Evolutionary conservation across 106 monocot species (phyloP).

Genomic region (Platanthera zijinensis): DNA sequence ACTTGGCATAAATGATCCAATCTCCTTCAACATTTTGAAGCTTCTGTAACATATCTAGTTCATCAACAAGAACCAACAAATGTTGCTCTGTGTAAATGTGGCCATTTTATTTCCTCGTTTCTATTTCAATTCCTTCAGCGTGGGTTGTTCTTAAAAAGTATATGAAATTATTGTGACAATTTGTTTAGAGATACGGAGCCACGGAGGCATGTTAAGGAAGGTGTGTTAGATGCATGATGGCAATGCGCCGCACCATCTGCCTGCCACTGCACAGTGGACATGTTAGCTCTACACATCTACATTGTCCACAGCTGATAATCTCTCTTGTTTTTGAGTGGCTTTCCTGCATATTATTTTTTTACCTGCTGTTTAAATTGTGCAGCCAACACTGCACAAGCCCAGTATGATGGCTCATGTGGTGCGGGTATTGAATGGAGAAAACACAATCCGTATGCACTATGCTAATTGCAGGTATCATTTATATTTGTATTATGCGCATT

Average conservation of each 20-base stretch:
- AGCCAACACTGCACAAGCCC: conserved; percentile 99
- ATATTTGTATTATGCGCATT: neutral
- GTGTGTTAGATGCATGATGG: too few species aligned
- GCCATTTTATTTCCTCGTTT: neutral
- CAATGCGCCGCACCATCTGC: too few species aligned
- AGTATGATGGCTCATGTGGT: conserved; percentile 97
- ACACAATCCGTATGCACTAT: conserved; percentile 96
- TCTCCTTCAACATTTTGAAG: neutral
- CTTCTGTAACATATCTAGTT: neutral
- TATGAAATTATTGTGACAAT: neutral
- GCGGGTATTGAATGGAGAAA: conserved; percentile 78
- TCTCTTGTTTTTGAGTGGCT: neutral
- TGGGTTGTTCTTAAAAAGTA: neutral
- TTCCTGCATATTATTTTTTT: neutral
- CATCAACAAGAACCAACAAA: neutral
- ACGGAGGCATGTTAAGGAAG: too few species aligned
- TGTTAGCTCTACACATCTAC: too few species aligned
- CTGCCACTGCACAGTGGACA: too few species aligned
- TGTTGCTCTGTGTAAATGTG: neutral
- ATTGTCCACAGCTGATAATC: too few species aligned
- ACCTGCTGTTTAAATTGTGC: conserved; percentile 6
- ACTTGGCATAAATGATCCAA: neutral
- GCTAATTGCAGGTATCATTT: conserved; percentile 99
- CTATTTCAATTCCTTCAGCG: neutral
- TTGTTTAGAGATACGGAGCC: too few species aligned